Evolutionary conservation across 2,329 filamentous ascomycete species (phyloP).

Genomic region (Conoideocrella luteorostrata): DNA sequence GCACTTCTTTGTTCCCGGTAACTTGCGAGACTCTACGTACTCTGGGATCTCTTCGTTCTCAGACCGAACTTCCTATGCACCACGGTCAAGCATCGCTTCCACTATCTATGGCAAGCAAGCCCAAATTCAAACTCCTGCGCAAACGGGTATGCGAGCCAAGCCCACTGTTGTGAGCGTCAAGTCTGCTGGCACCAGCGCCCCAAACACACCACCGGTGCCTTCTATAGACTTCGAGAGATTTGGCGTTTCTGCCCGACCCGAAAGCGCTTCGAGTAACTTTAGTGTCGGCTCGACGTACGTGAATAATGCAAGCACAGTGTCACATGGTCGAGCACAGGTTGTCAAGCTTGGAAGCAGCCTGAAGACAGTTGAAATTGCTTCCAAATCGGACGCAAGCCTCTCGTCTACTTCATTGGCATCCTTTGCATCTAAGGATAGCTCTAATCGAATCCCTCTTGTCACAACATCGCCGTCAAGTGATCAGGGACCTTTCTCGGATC

Average conservation of each 20-base stretch:
- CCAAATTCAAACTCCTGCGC: constrained; percentile 73
- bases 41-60: constrained; percentile 64
- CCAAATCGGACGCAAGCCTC: constrained; percentile 30
- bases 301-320: constrained; percentile 57
- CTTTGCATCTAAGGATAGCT: constrained; percentile 17
- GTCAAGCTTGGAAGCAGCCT: constrained; percentile 49
- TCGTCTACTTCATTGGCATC: constrained; percentile 16
- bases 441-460: constrained; percentile 41
- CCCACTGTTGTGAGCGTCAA: constrained; percentile 92
- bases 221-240: constrained; percentile 61
- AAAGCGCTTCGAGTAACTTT: constrained; percentile 53
- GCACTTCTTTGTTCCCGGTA: constrained; percentile 88
- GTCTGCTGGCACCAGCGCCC: constrained; percentile 50
- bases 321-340: constrained; percentile 51
- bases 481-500: constrained; percentile 55
- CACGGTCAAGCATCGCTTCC: constrained; percentile 73
- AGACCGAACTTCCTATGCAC: constrained; percentile 56
- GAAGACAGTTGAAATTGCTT: constrained; percentile 38
- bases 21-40: constrained; percentile 86
- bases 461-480: constrained; percentile 44
- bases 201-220: constrained; percentile 64
- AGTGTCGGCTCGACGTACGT: constrained; percentile 64
- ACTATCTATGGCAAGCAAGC: constrained; percentile 92
- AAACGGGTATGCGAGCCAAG: constrained; percentile 81
- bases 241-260: constrained; percentile 35